phyloP scores from a whole-genome alignment of 768 basidiomycete genomes.

The Suillus brevipes region DNA sequence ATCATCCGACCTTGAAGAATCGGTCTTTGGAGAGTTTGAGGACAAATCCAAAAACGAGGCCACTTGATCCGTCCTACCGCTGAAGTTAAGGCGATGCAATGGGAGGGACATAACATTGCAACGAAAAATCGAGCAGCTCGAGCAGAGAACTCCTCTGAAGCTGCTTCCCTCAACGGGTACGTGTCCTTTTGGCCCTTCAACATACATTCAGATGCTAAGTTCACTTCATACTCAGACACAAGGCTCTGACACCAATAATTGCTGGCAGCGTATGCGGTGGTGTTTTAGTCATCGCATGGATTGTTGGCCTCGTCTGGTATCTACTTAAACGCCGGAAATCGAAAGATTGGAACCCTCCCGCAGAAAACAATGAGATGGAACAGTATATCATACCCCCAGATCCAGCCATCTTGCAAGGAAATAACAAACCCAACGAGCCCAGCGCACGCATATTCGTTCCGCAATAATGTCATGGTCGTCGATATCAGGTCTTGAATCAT shows the following conservation, averaged over 20 bases:
- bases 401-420: conserved; percentile 61
- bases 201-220: background rate
- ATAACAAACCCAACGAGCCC: conserved; percentile 41
- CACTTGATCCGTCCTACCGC: background rate
- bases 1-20: background rate
- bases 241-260: conserved; percentile 59
- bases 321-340: conserved; percentile 52
- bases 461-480: background rate
- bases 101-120: background rate
- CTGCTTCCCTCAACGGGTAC: conserved; percentile 43
- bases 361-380: conserved; percentile 41
- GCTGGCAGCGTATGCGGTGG: conserved; percentile 60
- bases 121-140: conserved; percentile 3
- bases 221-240: conserved; percentile 38
- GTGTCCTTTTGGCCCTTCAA: background rate
- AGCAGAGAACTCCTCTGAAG: conserved; percentile 38
- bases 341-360: conserved; percentile 44
- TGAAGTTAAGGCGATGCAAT: background rate
- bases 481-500: background rate
- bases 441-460: conserved; percentile 15
- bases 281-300: conserved; percentile 43
- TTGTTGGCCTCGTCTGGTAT: conserved; percentile 57
- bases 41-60: background rate
- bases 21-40: background rate
- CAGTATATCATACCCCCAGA: conserved; percentile 62